Evolutionary conservation across 2,329 filamentous ascomycete genomes (phyloP).

Genomic region (Penicillium sp.): DNA sequence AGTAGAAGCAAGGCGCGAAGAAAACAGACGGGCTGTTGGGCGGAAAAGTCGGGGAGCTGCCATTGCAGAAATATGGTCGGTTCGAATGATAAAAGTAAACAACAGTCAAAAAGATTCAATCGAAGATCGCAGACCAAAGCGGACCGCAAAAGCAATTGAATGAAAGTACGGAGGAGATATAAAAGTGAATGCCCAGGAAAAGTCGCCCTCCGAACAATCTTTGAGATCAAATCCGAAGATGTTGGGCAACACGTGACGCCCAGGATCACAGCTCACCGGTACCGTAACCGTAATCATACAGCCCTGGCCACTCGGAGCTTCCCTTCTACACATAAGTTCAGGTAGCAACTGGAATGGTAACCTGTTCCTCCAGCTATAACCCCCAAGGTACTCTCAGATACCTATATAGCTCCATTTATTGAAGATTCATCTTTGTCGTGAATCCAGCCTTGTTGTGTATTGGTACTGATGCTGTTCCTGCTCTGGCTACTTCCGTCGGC

Average conservation of each 20-base stretch:
- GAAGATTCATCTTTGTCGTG: background rate
- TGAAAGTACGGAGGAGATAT: background rate
- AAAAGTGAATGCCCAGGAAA: conserved; percentile 4
- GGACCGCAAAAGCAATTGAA: conserved; percentile 19
- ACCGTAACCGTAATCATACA: conserved; percentile 24
- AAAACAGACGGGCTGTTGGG: conserved; percentile 62
- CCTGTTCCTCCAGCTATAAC: background rate
- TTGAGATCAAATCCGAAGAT: conserved; percentile 32
- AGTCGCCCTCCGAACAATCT: conserved; percentile 19
- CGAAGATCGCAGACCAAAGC: conserved; percentile 19
- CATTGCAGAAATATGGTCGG: conserved; percentile 56
- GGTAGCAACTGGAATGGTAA: background rate
- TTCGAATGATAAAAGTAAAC: conserved; percentile 21
- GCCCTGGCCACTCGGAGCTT: background rate
- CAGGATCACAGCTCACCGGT: conserved; percentile 36
- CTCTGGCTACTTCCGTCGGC: conserved; percentile 27
- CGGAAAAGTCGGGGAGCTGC: conserved; percentile 62
- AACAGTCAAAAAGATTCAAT: conserved; percentile 14
- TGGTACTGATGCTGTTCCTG: conserved; percentile 15
- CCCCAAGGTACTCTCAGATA: background rate
- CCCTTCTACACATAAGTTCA: background rate
- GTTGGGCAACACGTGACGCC: conserved; percentile 38
- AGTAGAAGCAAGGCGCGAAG: conserved; percentile 52
- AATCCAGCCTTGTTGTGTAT: background rate
- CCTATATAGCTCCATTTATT: background rate